A percentile compares a stretch with the other conserved stretches of the same genome.
These are phyloP conservation scores for Chlorella variabilis DNA, from an alignment of 163 green algal genomes.

Conservation along the genomic window DNA sequence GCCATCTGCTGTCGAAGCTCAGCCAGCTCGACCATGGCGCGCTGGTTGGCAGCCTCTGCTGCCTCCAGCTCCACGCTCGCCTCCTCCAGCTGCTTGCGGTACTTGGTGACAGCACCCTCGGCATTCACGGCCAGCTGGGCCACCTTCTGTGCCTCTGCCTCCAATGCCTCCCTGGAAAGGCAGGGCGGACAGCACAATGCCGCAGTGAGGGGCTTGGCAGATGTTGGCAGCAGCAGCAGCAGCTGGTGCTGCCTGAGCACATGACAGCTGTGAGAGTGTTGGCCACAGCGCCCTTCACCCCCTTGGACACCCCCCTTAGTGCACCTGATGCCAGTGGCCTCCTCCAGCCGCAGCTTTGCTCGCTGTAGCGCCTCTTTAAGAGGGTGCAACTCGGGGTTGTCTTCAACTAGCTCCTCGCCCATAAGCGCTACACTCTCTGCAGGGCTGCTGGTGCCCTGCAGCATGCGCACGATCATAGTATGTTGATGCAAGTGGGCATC, in stretches of 20 bases:
- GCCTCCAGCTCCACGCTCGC: conserved; percentile 18
- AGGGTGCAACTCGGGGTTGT: conserved; percentile 63
- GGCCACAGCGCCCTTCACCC: too few species aligned
- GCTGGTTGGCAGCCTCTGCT: background rate
- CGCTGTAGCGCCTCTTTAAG: conserved; percentile 65
- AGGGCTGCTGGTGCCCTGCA: background rate
- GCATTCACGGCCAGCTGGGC: conserved; percentile 67
- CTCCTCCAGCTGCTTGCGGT: conserved; percentile 22
- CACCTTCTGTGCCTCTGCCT: conserved; percentile 64
- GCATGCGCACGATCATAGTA: too few species aligned
- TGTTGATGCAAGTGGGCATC: too few species aligned
- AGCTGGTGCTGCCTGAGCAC: too few species aligned
- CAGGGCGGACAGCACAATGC: background rate
- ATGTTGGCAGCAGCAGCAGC: too few species aligned
- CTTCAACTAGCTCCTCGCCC: conserved; percentile 35
- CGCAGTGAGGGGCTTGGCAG: background rate
- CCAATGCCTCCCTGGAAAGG: conserved; percentile 13
- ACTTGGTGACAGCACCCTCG: conserved; percentile 25
- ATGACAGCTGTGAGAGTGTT: background rate
- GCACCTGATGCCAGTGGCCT: conserved; percentile 34
- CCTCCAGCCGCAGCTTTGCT: conserved; percentile 41
- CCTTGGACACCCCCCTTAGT: too few species aligned
- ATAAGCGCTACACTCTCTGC: too few species aligned
- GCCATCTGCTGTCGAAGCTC: conserved; percentile 20
- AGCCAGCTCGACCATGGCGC: conserved; percentile 43